A percentile compares a stretch with the other conserved stretches of the same genome.
These are phyloP conservation scores for Arxiozyma bovina DNA, from an alignment of 1,139 yeast species.

Conservation along the genomic window DNA sequence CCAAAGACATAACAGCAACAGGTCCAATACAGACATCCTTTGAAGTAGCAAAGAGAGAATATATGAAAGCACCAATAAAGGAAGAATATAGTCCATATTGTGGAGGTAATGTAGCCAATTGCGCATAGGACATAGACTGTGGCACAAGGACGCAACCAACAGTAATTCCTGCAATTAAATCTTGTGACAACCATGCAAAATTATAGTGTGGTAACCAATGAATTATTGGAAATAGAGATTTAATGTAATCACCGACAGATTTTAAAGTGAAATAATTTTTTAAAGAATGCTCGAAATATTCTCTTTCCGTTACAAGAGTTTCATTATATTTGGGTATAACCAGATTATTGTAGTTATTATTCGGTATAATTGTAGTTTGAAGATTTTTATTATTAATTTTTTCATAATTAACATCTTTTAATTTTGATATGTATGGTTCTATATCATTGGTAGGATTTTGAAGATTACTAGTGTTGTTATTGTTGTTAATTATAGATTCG, in stretches of 20 bases:
- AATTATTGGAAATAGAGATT: conserved; percentile 67
- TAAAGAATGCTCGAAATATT: conserved; percentile 20
- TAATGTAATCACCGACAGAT: conserved; percentile 36
- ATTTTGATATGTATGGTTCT: neutral
- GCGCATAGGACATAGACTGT: conserved; percentile 92
- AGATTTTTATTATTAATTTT: neutral
- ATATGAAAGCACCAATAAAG: conserved; percentile 82
- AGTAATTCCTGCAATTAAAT: conserved; percentile 83
- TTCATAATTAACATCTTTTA: neutral
- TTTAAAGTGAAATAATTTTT: conserved; percentile 13
- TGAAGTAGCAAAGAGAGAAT: conserved; percentile 86
- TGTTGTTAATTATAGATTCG: neutral
- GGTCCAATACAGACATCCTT: conserved; percentile 96
- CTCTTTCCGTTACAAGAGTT: conserved; percentile 15
- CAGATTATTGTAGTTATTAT: neutral
- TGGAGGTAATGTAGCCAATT: conserved; percentile 70
- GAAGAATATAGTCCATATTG: conserved; percentile 88
- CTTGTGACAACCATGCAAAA: conserved; percentile 67
- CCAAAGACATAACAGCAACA: conserved; percentile 91
- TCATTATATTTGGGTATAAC: conserved; percentile 22
- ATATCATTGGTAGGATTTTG: neutral
- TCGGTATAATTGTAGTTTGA: neutral
- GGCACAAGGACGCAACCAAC: conserved; percentile 92
- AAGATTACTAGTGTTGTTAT: neutral
- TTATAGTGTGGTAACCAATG: conserved; percentile 83